Base-by-base conservation (phyloP, 169 alveolate genomes). In the Perkinsus olseni region DNA sequence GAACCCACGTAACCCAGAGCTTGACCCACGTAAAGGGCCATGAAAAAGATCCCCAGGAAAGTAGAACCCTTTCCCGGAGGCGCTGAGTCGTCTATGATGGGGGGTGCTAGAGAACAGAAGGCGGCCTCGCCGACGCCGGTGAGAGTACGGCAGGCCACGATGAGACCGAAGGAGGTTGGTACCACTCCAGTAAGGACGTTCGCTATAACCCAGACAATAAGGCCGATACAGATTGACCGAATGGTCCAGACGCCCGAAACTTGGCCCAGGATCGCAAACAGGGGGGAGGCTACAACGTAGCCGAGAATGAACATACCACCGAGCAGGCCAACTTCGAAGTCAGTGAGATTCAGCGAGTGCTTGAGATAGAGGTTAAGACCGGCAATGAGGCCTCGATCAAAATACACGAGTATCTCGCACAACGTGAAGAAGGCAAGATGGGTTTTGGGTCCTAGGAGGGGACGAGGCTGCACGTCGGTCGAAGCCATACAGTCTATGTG, bases 71-170 rank as follows among this genome's bases (percentile, higher is more conserved):
- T 91, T 11, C 51, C 62, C 37, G 94, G 38, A 3, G 95, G 95
- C 0, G 95, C 94, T 21, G 48, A 13, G 13, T 40, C 92, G 34
- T 92, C 38, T 20, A 93, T 39, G 4, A 39, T 36, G 36, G 95
- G 95, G 38, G 95, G 92, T 0, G 94, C 94, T 39, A 93, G 37
- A 40, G 92, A 37, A 39, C 92, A 48, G 90, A 93, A 93, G 38
- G 92, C 38, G 39, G 95, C 95, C 91, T 93, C 95, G 28, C 95
- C 95, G 20, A 91, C 82, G n/a, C 95, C 95, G 21, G 95, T 45
- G 11, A 93, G 38, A 0, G 94, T 45, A 38, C 95, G 74, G 17
- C 82, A 62, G 11, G 95, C 95, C 31, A 74, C 94, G 17, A 92
- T 92, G 82, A 93, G 38, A 36, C 74, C 39, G 90, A 91, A 91